Evolutionary conservation across 2,329 filamentous ascomycete genomes (phyloP).

Genomic region (Ilyonectria mors-panacis): DNA sequence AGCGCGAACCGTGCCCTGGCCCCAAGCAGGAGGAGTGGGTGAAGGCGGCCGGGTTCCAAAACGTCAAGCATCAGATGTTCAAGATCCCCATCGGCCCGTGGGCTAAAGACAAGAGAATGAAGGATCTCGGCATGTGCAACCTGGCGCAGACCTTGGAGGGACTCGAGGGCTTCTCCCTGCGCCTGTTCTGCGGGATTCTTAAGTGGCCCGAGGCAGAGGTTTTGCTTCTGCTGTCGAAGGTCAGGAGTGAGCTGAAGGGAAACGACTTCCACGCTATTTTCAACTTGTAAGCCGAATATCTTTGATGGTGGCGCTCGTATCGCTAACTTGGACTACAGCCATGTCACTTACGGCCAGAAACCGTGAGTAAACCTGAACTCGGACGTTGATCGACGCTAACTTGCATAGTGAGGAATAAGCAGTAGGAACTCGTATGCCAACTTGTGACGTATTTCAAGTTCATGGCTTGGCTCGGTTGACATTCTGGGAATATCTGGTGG

Average conservation of each 20-base stretch:
- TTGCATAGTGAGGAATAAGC: neutral
- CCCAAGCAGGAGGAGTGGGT: constrained; percentile 49
- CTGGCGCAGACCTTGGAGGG: constrained; percentile 26
- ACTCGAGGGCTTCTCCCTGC: constrained; percentile 23
- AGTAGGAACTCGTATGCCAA: neutral
- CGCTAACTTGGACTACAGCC: neutral
- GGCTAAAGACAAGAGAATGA: constrained; percentile 51
- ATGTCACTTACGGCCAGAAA: constrained; percentile 33
- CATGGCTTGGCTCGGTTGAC: neutral
- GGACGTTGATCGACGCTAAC: neutral
- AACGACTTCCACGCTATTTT: constrained; percentile 18
- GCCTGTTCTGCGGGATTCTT: constrained; percentile 26
- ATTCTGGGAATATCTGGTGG: neutral
- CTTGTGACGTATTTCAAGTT: neutral
- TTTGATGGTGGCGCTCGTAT: neutral
- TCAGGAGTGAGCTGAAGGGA: constrained; percentile 22
- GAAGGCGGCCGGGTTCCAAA: constrained; percentile 53
- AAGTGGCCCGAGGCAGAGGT: constrained; percentile 23
- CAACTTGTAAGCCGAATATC: constrained; percentile 25
- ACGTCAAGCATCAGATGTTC: constrained; percentile 49
- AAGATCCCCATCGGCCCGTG: constrained; percentile 55
- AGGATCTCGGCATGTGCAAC: constrained; percentile 51
- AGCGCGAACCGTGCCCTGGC: constrained; percentile 45
- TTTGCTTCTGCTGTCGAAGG: constrained; percentile 16
- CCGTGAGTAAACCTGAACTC: neutral